Evolutionary conservation across 129 eudicot genomes (phyloP), one percentile per base, ranked within the genome.

Genomic region (Flaveria bidentis): DNA sequence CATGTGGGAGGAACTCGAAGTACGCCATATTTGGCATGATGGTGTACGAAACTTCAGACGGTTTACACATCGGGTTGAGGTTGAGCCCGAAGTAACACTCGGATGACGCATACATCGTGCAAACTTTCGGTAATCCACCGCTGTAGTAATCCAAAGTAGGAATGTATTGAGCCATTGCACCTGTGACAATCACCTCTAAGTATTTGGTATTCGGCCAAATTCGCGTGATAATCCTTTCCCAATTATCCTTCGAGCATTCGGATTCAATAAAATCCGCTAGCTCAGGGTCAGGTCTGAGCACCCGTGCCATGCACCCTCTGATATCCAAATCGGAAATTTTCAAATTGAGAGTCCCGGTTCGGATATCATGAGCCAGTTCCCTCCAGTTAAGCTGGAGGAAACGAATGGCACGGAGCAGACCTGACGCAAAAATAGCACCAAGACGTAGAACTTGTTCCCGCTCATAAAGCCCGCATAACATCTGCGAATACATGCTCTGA

Each of bases 21-120:
- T 93, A 93, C 39, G 91, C 98, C 98, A 93, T 90, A 89, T 93
- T 93, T 4, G 98, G 98, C 98, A 93, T 93, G 84, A 93, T 90
- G 51, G 98, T 93, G 80, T 93, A 93, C 0, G 97, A 93, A 4
- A 93, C 98, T 68, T 93, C 89, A 0, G 96, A 78, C 0, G 98
- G 97, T 71, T 90, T 88, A 61, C 85, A 78, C 97, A 93, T 90
- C 52, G 98, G 98, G 83, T 90, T 93, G n/a, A 93, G 87, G 46
- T 93, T 93, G 74, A 93, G 85, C 25, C 98, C 98, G 77, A 93
- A 92, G 13, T 89, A 92, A 42, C 98, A 89, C 82, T 92, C 98
- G 8, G 98, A 92, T 0, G 98, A 93, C 2, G 98, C 97, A 57
- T 93, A 93, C 98, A 93, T 93, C 6, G 98, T 93, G 80, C 98